Evolutionary conservation across 1,139 yeast genomes (phyloP), one percentile per base, ranked within the genome.

Genomic region (Candida labiduridarum): DNA sequence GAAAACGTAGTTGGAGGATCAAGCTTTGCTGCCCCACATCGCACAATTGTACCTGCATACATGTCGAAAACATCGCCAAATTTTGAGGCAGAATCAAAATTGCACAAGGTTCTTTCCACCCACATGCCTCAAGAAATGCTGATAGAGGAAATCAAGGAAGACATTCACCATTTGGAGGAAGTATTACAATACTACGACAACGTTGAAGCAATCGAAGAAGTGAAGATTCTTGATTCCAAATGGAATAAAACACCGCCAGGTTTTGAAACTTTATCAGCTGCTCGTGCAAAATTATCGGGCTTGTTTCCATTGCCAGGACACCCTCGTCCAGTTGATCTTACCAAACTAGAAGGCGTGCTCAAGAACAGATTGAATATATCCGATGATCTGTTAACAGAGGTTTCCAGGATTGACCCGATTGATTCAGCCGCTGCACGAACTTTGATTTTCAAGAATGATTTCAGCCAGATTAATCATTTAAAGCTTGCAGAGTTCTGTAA

Each of bases 171-270:
- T 29, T 46, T 48, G 38, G 54, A 53, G 41, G 31, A 56, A 15
- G 56, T 57, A 34, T 61, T 76, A 41, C 49, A 51, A 14, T 50
- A 55, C 7, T 54, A 72, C 4, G 57, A 56, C 25, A 60, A 64
- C 10, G 60, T 61, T 1, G 59, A 61, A 6, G 52, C 65, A 1
- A 57, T 75, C 15, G 69, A 66, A 7, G 66, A 67, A 27, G 59
- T 74, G 19, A 72, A 83, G 39, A 67, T 71, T 7, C 62, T 74
- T 8, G 80, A 78, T 38, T 76, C 88, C 0, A 69, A 78, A 49
- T 91, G 97, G 97, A 96, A 91, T 46, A 72, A 80, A 14, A 78
- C 79, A 33, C 92, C 96, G 0, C 71, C 76, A 44, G 96, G 92
- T 0, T 89, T 87, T 64, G 96, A 89, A 60, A 78, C 80, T 11